Evolutionary conservation across 495 filamentous ascomycete genomes (phyloP), one percentile per base, ranked within the genome.

Genomic region (Penicillium argentinense): DNA sequence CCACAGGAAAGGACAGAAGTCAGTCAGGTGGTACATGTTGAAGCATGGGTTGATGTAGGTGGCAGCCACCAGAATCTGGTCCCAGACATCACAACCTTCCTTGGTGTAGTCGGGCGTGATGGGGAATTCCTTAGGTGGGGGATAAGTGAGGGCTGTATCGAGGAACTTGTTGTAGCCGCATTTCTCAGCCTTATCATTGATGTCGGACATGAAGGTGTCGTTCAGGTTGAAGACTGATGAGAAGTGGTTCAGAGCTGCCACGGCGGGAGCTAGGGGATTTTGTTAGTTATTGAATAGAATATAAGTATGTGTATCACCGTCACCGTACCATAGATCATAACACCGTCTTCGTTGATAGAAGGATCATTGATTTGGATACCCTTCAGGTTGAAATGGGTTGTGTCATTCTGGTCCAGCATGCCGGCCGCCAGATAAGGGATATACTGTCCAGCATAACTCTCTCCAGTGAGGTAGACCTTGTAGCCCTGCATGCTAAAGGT

Each of bases 351-450:
- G 26, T 75, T 78, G 26, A 85, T 80, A 3, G 73, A 74, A 0
- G 86, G 87, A 53, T 89, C 84, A 62, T 88, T 83, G 48, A 91
- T 80, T 59, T 83, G 70, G 41, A 88, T 77, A 2, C 80, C 81
- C n/a, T 76, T 68, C 9, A 90, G 59, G 53, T 89, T 74, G 60
- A 81, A 88, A 56, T 88, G 84, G 2, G 56, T 71, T 1, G 66
- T 82, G 57, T 93, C 77, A 13, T 89, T 81, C 30, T 71, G 72
- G 44, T 87, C 77, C 54, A 92, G 68, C 74, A 93, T 86, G 7
- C 81, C 84, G 53, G 79, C 76, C 1, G 87, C 82, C 38, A 95
- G 84, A 56, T 92, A 95, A 0, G 89, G 86, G 27, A 89, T 82
- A 53, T 91, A 95, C 45, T 74, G 73, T 4, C 89, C 89, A 16